These are phyloP conservation scores for Suillus sp. DNA, from an alignment of 768 basidiomycete genomes.

Conservation along the genomic window DNA sequence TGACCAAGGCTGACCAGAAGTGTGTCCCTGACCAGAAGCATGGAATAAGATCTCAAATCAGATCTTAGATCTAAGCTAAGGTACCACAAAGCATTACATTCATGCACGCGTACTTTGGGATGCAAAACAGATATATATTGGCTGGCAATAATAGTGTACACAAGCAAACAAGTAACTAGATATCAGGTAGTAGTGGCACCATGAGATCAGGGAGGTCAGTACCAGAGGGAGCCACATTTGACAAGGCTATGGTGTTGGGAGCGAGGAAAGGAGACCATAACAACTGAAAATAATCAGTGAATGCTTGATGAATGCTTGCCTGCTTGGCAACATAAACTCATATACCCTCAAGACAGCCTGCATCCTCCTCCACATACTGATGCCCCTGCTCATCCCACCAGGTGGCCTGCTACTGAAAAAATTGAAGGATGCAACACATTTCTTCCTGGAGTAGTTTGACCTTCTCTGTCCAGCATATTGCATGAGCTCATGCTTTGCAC, in stretches of 20 bases:
- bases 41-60: no score
- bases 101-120: no score
- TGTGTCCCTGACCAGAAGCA: no score
- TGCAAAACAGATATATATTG: no score
- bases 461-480: constrained; percentile 20
- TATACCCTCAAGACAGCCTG: not conserved
- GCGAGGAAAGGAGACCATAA: not conserved
- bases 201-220: not conserved
- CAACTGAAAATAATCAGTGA: not conserved
- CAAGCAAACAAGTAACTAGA: not conserved
- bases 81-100: no score
- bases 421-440: constrained; percentile 19
- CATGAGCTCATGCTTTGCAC: constrained; percentile 12
- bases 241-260: not conserved
- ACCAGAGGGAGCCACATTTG: not conserved
- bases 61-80: no score
- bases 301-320: not conserved
- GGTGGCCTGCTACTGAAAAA: constrained; percentile 11
- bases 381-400: constrained; percentile 14
- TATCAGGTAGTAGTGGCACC: not conserved
- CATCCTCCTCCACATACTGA: not conserved
- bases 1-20: no score
- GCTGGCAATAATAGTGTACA: no score
- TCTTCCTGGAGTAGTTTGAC: constrained; percentile 19
- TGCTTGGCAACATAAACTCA: not conserved